Evolutionary conservation across 495 filamentous ascomycete species (phyloP).

Genomic region (Usnea hakonensis): DNA sequence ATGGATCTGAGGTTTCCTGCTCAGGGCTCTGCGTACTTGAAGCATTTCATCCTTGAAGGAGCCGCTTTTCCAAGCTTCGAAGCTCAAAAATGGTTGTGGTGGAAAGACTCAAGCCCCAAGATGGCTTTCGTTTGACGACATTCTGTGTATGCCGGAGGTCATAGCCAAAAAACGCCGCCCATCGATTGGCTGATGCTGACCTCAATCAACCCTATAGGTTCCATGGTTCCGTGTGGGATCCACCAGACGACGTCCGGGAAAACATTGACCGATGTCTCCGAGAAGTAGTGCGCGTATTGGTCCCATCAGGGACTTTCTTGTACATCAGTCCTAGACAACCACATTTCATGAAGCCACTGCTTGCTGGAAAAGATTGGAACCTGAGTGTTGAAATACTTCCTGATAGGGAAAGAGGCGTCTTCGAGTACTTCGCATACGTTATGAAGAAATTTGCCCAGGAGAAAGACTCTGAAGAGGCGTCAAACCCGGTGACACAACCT

Average conservation of each 20-base stretch:
- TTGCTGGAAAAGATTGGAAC: too few relatives aligned
- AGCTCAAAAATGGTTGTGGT: too few relatives aligned
- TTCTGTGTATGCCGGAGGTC: background rate
- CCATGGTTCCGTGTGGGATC: background rate
- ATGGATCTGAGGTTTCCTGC: too few relatives aligned
- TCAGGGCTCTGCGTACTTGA: too few relatives aligned
- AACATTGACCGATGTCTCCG: background rate
- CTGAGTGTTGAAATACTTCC: too few relatives aligned
- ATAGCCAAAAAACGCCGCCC: background rate
- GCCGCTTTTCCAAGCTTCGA: too few relatives aligned
- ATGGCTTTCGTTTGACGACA: background rate
- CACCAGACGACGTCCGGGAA: slow-evolving; percentile 1
- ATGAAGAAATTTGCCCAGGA: background rate
- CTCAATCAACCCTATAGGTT: background rate
- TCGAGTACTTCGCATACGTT: too few relatives aligned
- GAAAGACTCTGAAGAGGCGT: background rate
- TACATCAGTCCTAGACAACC: background rate
- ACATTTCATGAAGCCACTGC: background rate
- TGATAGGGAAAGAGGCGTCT: too few relatives aligned
- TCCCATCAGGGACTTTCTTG: background rate
- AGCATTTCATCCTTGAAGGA: too few relatives aligned
- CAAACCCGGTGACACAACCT: background rate
- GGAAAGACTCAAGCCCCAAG: too few relatives aligned
- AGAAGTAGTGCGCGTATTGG: background rate
- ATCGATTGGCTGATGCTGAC: background rate